Evolutionary conservation across 768 basidiomycete genomes (phyloP).

Genomic region (Asterophora lycoperdoides): DNA sequence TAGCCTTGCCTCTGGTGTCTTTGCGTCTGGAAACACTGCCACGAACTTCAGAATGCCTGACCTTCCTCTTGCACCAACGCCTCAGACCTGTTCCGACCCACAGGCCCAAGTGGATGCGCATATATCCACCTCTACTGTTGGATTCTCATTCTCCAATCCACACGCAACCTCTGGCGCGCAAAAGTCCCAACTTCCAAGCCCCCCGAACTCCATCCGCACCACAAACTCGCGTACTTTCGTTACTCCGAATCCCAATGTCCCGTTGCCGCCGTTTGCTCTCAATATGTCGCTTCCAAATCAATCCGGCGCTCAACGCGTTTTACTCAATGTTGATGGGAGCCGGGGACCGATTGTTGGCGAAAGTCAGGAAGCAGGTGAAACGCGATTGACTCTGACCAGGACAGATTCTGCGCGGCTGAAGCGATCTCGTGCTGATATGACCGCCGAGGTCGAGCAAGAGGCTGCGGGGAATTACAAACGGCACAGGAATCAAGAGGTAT

Average conservation of each 20-base stretch:
- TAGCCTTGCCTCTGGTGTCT: conserved; percentile 13
- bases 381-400: conserved; percentile 1
- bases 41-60: conserved; percentile 7
- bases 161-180: conserved; percentile 1
- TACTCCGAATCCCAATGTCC: conserved; percentile 1
- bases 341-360: conserved; percentile 5
- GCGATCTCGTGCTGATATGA: conserved; percentile 5
- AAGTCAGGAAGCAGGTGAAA: background rate
- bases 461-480: conserved; percentile 6
- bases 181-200: conserved; percentile 14
- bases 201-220: conserved; percentile 11
- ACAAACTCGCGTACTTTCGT: conserved; percentile 1
- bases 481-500: conserved; percentile 10
- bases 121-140: conserved; percentile 14
- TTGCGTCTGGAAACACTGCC: conserved; percentile 19
- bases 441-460: conserved; percentile 3
- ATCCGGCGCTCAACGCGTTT: conserved; percentile 16
- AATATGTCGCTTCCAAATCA: conserved; percentile 13
- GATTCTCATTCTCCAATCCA: conserved; percentile 14
- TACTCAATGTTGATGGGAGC: conserved; percentile 12
- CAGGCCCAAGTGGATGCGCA: conserved; percentile 17
- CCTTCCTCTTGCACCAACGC: conserved; percentile 8
- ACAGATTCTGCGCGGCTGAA: conserved; percentile 3
- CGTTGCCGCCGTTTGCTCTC: conserved; percentile 7
- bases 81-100: background rate